Conservation (phyloP, 345 rosid genomes). For the Brassica incana region DNA sequence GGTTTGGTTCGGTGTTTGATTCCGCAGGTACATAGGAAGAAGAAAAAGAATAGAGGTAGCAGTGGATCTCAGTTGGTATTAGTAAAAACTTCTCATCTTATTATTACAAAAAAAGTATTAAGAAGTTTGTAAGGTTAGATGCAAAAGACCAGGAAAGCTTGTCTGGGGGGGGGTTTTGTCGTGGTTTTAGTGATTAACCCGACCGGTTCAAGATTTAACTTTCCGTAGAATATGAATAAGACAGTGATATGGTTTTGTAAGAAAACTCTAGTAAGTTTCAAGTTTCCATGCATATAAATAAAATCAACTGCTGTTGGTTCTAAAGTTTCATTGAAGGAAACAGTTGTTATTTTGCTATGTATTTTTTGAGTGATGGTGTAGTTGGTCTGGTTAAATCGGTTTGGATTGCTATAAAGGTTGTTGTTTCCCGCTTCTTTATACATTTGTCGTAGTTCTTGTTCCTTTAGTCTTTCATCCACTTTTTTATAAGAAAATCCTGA, state of each 20-base stretch:
- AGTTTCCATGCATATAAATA: conserved; percentile 36
- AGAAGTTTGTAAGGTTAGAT: conserved; percentile 32
- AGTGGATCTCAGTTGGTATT: conserved; percentile 1
- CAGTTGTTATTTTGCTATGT: background rate
- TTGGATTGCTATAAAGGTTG: background rate
- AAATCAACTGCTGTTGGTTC: background rate
- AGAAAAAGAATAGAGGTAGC: conserved; percentile 9
- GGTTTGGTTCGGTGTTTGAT: background rate
- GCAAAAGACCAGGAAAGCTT: conserved; percentile 8
- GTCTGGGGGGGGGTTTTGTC: background rate
- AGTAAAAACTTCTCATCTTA: conserved; percentile 37
- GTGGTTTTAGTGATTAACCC: conserved; percentile 29
- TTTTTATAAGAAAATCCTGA: background rate
- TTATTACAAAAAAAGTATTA: conserved; percentile 33
- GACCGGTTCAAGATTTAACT: conserved; percentile 12
- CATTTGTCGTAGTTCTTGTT: conserved; percentile 17
- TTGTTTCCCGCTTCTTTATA: conserved; percentile 1
- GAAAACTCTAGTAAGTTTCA: conserved; percentile 12
- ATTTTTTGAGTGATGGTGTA: background rate
- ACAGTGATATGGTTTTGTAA: conserved; percentile 23
- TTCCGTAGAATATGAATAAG: background rate
- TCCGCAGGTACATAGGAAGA: conserved; percentile 29
- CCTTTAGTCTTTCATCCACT: background rate
- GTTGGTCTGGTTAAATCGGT: conserved; percentile 1
- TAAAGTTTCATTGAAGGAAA: background rate